Base-by-base conservation (phyloP, 1,284 basidiomycete species). In the Heterobasidion occidentale region DNA sequence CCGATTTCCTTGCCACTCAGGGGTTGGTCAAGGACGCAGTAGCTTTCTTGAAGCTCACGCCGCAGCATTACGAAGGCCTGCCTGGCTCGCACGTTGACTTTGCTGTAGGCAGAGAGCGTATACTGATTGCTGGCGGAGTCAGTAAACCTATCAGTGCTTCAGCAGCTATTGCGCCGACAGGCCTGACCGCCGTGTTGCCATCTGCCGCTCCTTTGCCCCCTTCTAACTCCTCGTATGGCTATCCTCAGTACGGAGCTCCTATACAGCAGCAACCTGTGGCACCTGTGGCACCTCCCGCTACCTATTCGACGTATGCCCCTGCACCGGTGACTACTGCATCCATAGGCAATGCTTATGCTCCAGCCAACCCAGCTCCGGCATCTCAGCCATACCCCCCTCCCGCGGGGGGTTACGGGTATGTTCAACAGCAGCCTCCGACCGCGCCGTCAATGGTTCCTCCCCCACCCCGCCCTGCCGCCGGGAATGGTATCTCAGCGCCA, bases 1-100 rank as follows among this genome's bases (percentile, higher is more conserved):
- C 96, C 11, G 92, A 97, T 64, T 74, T 98, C 58, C 79, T 99
- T 36, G 90, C 92, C 9, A 83, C 90, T 0, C 96, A 99, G 67
- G 95, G 95, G 48, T 79, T 97, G 35, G 75, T 96, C 53, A 81
- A 86, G 61, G 85, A 94, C 56, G 96, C 94, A 0, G 81, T 89
- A 44, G 77, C 78, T 55, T 97, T 92, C 71, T 74, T 97, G 65
- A 81, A 85, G 65, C 77, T 92, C 63, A 93, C 88, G 1, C 96
- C 97, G 1, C 65, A 74, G 14, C 87, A 87, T 58, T 98, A 97
- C 71, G 79, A 82, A 47, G 87, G 86, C 14, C 74, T 76, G 3
- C 71, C 74, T n/a, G 76, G 75, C 7, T 70, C 76, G 15, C 69
- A 71, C 14, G 61, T 75, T 47, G 83, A 87, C 63, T 77, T 88